phyloP scores from a whole-genome alignment of 805 yeast genomes.

The Candida khao-thaluensis region DNA sequence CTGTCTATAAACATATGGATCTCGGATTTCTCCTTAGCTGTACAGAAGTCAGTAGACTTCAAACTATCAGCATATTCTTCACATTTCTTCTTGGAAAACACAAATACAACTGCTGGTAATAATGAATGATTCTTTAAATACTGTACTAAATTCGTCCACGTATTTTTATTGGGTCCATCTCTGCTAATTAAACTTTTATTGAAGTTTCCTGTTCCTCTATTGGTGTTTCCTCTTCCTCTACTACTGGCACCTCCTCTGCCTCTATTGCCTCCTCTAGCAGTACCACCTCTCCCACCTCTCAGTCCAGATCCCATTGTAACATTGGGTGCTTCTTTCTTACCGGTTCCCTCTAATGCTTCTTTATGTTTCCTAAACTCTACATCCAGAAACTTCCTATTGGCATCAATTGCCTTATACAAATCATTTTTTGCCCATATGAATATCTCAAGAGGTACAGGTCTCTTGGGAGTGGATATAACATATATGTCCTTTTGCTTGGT shows the following conservation, averaged over 20 bases:
- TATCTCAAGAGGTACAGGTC: slow-evolving; percentile 95
- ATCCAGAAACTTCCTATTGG: slow-evolving; percentile 67
- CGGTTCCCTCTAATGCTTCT: slow-evolving; percentile 45
- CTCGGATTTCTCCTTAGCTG: slow-evolving; percentile 82
- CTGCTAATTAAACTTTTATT: slow-evolving; percentile 22
- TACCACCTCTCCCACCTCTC: slow-evolving; percentile 43
- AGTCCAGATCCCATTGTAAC: slow-evolving; percentile 40
- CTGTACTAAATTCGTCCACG: slow-evolving; percentile 75
- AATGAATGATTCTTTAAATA: slow-evolving; percentile 63
- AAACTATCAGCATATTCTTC: slow-evolving; percentile 88
- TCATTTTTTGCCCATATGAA: slow-evolving; percentile 79
- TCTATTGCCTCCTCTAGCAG: slow-evolving; percentile 45
- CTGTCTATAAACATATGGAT: slow-evolving; percentile 90
- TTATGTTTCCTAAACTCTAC: slow-evolving; percentile 61
- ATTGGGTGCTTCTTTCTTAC: slow-evolving; percentile 36
- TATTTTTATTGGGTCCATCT: slow-evolving; percentile 74
- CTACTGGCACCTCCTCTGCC: slow-evolving; percentile 44
- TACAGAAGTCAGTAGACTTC: slow-evolving; percentile 72
- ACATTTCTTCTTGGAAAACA: slow-evolving; percentile 89
- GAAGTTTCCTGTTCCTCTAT: slow-evolving; percentile 23
- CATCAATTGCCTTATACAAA: slow-evolving; percentile 69
- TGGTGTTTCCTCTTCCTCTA: slow-evolving; percentile 32
- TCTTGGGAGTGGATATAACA: slow-evolving; percentile 91
- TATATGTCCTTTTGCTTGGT: slow-evolving; percentile 94
- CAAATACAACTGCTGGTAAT: slow-evolving; percentile 92